These are phyloP conservation scores for Yamadazyma paraphyllophila DNA, from an alignment of 805 yeast genomes.

Conservation along the genomic window DNA sequence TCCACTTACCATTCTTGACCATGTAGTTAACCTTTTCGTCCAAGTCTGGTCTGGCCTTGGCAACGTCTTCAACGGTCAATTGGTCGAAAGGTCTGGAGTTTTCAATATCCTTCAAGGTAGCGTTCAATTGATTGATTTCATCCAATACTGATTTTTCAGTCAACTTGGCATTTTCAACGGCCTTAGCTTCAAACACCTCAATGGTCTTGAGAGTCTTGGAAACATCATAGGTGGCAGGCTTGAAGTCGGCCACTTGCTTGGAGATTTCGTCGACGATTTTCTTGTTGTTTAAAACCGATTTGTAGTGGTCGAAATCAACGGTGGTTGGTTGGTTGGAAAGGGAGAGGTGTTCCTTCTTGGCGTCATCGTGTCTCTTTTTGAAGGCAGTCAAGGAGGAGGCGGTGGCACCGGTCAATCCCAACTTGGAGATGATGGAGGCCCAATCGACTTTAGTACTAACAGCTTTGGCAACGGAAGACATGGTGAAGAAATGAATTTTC, in stretches of 20 bases:
- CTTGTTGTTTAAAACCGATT: conserved; percentile 75
- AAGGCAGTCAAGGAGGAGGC: conserved; percentile 84
- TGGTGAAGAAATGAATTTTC: conserved; percentile 9
- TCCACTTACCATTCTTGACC: conserved; percentile 97
- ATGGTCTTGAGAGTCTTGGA: conserved; percentile 88
- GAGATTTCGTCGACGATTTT: conserved; percentile 79
- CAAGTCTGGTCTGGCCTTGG: conserved; percentile 95
- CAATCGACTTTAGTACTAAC: conserved; percentile 90
- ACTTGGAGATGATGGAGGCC: conserved; percentile 83
- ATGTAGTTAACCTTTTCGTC: conserved; percentile 92
- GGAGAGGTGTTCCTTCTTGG: conserved; percentile 75
- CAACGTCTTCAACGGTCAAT: conserved; percentile 92
- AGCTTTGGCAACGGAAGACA: conserved; percentile 48
- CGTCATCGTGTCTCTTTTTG: conserved; percentile 98
- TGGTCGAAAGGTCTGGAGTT: conserved; percentile 97
- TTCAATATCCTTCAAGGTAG: conserved; percentile 90
- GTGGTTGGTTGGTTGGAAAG: conserved; percentile 69
- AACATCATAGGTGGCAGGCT: conserved; percentile 82
- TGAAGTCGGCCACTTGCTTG: conserved; percentile 68
- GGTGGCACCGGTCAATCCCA: conserved; percentile 91
- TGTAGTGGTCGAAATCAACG: conserved; percentile 83
- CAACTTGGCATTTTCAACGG: conserved; percentile 89
- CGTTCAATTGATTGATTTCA: conserved; percentile 81
- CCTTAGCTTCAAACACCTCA: conserved; percentile 91
- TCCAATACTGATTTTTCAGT: conserved; percentile 86